A percentile compares a stretch with the other conserved stretches of the same genome.
phyloP scores from a whole-genome alignment of 441 rosid species.

The Adansonia madagascariensis region DNA sequence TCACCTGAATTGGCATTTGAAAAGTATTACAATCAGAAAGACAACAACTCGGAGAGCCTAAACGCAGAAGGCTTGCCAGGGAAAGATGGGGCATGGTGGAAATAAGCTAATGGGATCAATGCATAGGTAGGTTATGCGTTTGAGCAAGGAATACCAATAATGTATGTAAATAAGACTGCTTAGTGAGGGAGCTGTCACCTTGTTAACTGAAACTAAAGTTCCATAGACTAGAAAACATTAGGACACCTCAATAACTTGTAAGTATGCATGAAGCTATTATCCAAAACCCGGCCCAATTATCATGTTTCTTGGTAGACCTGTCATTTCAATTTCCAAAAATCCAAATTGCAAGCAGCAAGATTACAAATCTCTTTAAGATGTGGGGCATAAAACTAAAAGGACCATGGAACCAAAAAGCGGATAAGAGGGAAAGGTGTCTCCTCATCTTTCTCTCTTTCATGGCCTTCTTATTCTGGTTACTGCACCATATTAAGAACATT shows the following conservation, averaged over 20 bases:
- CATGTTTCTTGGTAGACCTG: not conserved
- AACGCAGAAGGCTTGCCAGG: not conserved
- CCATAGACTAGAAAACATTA: too few relatives aligned
- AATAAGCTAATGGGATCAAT: not conserved
- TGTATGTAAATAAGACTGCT: not conserved
- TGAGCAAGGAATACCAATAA: not conserved
- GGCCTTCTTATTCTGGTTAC: not conserved
- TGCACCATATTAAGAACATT: not conserved
- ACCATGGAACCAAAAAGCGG: slow-evolving; percentile 10
- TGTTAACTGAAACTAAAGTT: not conserved
- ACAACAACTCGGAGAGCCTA: slow-evolving; percentile 5
- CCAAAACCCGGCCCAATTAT: not conserved
- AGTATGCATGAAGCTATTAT: too few relatives aligned
- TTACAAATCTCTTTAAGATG: not conserved
- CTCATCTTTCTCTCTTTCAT: not conserved
- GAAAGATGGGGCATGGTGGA: not conserved
- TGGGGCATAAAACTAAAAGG: slow-evolving; percentile 14
- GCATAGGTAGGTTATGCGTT: not conserved
- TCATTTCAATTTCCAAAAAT: not conserved
- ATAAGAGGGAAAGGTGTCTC: slow-evolving; percentile 1
- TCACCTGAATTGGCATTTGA: slow-evolving; percentile 58
- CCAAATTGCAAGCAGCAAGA: slow-evolving; percentile 7
- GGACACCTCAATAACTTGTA: too few relatives aligned
- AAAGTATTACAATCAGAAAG: slow-evolving; percentile 23
- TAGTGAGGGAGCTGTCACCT: not conserved